Evolutionary conservation across 768 basidiomycete species (phyloP), one percentile per base, ranked within the genome.

Genomic region (Podaxis pistillaris): DNA sequence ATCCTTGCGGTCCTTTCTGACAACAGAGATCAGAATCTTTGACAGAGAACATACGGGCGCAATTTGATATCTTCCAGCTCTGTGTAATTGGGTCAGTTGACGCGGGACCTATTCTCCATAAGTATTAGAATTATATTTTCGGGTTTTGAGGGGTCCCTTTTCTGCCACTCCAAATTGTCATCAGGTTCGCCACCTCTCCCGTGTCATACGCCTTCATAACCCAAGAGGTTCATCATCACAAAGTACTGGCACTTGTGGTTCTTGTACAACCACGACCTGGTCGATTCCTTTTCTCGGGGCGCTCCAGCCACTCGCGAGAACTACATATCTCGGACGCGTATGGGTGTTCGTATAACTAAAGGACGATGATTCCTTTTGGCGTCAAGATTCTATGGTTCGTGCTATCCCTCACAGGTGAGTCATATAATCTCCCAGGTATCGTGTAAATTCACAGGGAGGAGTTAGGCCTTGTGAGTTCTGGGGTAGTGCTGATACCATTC

Each of bases 351-450:
- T 50, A 22, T 24, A 50, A 50, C 49, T 11, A 4, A 13, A 13
- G 51, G 30, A 36, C 41, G 51, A 88, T 88, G 86, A 78, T 87
- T 38, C 77, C 83, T 19, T 82, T 81, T 59, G 77, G 79, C 53
- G 76, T 88, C 59, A 88, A 82, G 74, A 73, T 82, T 49, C 74
- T 74, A 52, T 89, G 86, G 86, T 85, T 85, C 65, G 74, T 76
- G 65, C 75, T 89, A 19, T 86, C 86, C 13, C 65, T 85, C 22
- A 74, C 79, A 66, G 86, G 86, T 86, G 63, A 57, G 76, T 69
- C 40, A n/a, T 44, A 37, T 50, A 58, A 26, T 38, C 17, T 47
- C 46, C 2, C 24, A 30, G 8, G 22, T 1, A 30, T 12, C 5
- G 47, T 24, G 54, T 19, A 47, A 24, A 55, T 56, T 57, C 33